These are phyloP conservation scores for Gliomastix tumulicola DNA, from an alignment of 2,329 filamentous ascomycete genomes.

Conservation along the genomic window DNA sequence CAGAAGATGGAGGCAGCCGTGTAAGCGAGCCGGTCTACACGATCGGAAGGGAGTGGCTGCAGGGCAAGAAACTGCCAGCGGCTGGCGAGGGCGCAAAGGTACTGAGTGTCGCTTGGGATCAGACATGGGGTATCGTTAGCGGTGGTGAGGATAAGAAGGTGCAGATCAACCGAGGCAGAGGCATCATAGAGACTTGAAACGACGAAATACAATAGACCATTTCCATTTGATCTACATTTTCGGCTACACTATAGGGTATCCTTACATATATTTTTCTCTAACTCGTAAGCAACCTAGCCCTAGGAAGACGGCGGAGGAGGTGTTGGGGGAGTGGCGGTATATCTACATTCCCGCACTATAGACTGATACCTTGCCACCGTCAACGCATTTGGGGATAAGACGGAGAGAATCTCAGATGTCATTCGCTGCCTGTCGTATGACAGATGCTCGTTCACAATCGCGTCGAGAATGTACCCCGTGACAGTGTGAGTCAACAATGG, in stretches of 20 bases:
- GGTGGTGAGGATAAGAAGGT: constrained; percentile 90
- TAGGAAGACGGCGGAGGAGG: too few species aligned
- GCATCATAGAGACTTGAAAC: constrained; percentile 31
- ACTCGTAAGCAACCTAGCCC: too few species aligned
- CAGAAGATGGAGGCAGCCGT: constrained; percentile 53
- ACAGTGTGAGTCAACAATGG: constrained; percentile 52
- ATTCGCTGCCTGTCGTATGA: constrained; percentile 40
- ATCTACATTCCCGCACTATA: too few species aligned
- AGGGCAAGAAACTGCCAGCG: constrained; percentile 55
- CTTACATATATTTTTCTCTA: neutral
- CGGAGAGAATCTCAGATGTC: constrained; percentile 31
- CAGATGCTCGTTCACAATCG: constrained; percentile 42
- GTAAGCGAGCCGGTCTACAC: constrained; percentile 68
- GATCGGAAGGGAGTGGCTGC: constrained; percentile 67
- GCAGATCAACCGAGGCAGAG: constrained; percentile 74
- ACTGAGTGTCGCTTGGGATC: constrained; percentile 81
- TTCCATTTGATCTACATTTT: neutral
- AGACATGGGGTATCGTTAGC: constrained; percentile 80
- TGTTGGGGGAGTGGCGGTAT: too few species aligned
- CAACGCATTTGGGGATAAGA: constrained; percentile 15
- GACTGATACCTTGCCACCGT: constrained; percentile 13
- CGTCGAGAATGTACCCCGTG: constrained; percentile 49
- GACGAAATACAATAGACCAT: neutral
- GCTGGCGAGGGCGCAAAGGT: constrained; percentile 86
- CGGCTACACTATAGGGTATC: neutral